Evolutionary conservation across 345 rosid species (phyloP).

Genomic region (Hibiscus trionum): DNA sequence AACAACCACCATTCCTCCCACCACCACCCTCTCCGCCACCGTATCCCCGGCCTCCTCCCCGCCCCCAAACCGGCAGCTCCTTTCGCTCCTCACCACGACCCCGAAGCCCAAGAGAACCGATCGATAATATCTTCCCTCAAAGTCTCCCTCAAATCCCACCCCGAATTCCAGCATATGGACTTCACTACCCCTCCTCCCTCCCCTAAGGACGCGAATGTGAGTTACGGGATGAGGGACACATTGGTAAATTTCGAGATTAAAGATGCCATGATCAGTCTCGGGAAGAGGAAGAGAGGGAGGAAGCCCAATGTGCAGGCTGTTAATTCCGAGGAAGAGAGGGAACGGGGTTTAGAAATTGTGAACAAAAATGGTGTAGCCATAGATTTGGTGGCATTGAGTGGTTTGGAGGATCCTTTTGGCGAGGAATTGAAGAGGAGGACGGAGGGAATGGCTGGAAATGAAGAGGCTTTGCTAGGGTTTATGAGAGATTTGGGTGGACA

Average conservation of each 20-base stretch:
- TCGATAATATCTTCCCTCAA: constrained; percentile 44
- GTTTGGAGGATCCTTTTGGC: constrained; percentile 44
- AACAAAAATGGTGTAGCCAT: constrained; percentile 42
- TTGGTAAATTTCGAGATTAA: constrained; percentile 7
- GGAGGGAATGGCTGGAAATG: constrained; percentile 36
- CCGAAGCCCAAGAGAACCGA: constrained; percentile 41
- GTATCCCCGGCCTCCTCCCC: constrained; percentile 44
- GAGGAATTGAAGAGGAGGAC: constrained; percentile 55
- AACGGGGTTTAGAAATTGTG: constrained; percentile 31
- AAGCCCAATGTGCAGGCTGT: constrained; percentile 30
- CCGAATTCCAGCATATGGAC: constrained; percentile 30
- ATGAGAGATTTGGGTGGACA: constrained; percentile 53
- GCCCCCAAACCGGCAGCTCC: constrained; percentile 19
- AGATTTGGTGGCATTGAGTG: constrained; percentile 17
- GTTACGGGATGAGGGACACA: constrained; percentile 9
- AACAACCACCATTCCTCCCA: constrained; percentile 20
- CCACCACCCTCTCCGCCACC: constrained; percentile 53
- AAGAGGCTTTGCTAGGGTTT: constrained; percentile 50
- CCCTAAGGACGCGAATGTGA: neutral
- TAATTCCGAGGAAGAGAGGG: constrained; percentile 21
- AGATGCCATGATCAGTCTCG: constrained; percentile 12
- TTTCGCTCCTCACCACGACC: constrained; percentile 18
- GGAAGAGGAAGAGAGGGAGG: constrained; percentile 63
- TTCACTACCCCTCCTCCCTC: constrained; percentile 19
- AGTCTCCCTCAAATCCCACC: constrained; percentile 33